Evolutionary conservation across 2,329 filamentous ascomycete genomes (phyloP).

Genomic region (Dactylonectria macrodidyma): DNA sequence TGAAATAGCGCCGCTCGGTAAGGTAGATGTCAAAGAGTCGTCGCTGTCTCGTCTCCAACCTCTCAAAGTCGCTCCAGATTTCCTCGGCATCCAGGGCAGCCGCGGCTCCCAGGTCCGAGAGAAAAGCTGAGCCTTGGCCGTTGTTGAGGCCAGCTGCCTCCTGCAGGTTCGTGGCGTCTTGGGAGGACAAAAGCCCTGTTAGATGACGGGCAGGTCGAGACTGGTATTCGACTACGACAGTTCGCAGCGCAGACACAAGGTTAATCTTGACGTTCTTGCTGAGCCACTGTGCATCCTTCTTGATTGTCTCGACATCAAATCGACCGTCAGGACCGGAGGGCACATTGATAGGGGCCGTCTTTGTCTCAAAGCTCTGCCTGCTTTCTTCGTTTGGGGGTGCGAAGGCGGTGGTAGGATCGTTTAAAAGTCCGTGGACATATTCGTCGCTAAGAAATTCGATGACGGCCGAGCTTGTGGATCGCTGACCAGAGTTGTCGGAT

Average conservation of each 20-base stretch:
- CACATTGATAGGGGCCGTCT: constrained; percentile 89
- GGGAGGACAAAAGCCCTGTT: constrained; percentile 79
- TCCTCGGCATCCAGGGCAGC: constrained; percentile 67
- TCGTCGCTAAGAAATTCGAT: constrained; percentile 80
- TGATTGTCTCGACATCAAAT: constrained; percentile 84
- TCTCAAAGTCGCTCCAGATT: constrained; percentile 73
- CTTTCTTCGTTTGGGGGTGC: constrained; percentile 72
- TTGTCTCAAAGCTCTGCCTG: constrained; percentile 83
- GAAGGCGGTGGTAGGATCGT: constrained; percentile 79
- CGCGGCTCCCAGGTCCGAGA: constrained; percentile 65
- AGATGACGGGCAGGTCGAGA: constrained; percentile 81
- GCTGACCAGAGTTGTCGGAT: constrained; percentile 69
- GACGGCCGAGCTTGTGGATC: constrained; percentile 68
- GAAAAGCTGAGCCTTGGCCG: constrained; percentile 69
- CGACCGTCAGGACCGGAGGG: constrained; percentile 76
- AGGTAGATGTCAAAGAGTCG: constrained; percentile 82
- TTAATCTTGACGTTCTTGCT: constrained; percentile 84
- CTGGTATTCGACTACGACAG: constrained; percentile 89
- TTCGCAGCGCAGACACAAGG: constrained; percentile 84
- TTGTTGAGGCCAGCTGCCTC: constrained; percentile 79
- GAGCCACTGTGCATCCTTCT: constrained; percentile 89
- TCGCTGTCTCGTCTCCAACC: constrained; percentile 72
- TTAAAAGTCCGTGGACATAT: constrained; percentile 78
- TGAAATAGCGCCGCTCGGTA: constrained; percentile 77
- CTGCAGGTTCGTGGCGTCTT: constrained; percentile 83